Evolutionary conservation across 2,329 filamentous ascomycete species (phyloP), one percentile per base, ranked within the genome.

Genomic region (Xylariales sp.): DNA sequence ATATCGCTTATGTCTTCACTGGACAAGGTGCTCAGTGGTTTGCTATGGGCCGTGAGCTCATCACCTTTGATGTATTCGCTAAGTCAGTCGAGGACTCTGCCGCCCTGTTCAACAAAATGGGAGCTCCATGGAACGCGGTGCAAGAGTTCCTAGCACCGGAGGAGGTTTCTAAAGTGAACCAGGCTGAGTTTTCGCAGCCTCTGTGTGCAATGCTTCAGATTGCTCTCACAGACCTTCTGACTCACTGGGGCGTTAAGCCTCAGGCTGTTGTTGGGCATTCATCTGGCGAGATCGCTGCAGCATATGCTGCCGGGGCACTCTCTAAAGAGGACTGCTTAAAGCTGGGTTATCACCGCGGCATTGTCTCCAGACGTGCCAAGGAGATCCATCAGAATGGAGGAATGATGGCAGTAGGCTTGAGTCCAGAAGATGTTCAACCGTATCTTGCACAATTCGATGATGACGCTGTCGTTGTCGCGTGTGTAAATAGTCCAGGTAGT

Each of bases 211-310:
- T 57, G 5, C 28, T 65, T 3, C 62, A 70, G 40, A 51, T 73
- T 10, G 64, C 50, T 0, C 45, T 74, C 1, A 54, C 69, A 0
- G 57, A 69, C 12, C 45, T 65, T 0, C 55, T 73, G 3, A 24
- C 28, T 0, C 41, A 45, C 2, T 53, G 53, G 36, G 54, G 58
- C 0, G 43, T 72, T 18, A 34, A 29, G 2, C 60, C 64, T 0
- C 19, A 46, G 6, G 57, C 53, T 1, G 60, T 65, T 0, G 55
- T 68, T 4, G 68, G 67, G 1, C 68, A 72, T 40, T 67, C 62
- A 0, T 57, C 51, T 2, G 68, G 68, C 1, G 68, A 71, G 41
- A 66, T 70, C 23, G 66, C 59, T 0, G 68, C 66, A 2, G 66
- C 67, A 0, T 70, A 70, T 32, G 62, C 65, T 1, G 53, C 59